Conservation (phyloP, 2,329 filamentous ascomycete genomes). For the Botrytis tulipae region DNA sequence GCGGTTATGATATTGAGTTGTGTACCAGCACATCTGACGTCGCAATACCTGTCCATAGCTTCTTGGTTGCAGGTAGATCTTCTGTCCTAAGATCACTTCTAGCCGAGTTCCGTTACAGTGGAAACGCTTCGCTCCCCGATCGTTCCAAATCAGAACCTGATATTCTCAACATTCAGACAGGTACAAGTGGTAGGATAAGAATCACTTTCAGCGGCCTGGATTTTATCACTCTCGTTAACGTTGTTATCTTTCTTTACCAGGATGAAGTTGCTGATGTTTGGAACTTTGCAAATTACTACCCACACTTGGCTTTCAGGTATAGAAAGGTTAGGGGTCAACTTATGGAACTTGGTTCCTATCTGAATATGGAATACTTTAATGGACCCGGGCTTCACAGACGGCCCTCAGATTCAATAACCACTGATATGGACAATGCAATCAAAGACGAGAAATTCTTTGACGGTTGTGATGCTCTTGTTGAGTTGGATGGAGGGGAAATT, state of each 20-base stretch:
- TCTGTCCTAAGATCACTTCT: constrained; percentile 63
- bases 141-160: constrained; percentile 45
- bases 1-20: constrained; percentile 42
- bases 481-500: constrained; percentile 72
- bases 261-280: constrained; percentile 82
- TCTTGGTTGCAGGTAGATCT: constrained; percentile 75
- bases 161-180: constrained; percentile 55
- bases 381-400: constrained; percentile 73
- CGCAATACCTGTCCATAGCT: constrained; percentile 77
- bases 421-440: constrained; percentile 70
- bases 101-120: constrained; percentile 53
- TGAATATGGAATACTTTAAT: constrained; percentile 67
- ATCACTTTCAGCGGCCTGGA: constrained; percentile 71
- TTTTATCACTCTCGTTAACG: constrained; percentile 73
- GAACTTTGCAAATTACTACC: constrained; percentile 67
- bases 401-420: constrained; percentile 61
- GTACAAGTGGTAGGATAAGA: constrained; percentile 47
- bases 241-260: constrained; percentile 77
- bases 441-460: constrained; percentile 69
- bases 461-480: constrained; percentile 74
- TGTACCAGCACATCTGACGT: constrained; percentile 65
- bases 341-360: constrained; percentile 75
- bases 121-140: constrained; percentile 51
- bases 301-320: constrained; percentile 67
- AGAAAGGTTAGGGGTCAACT: constrained; percentile 79